These are phyloP conservation scores for Grigorovia humatica DNA, from an alignment of 805 yeast species.

Conservation along the genomic window DNA sequence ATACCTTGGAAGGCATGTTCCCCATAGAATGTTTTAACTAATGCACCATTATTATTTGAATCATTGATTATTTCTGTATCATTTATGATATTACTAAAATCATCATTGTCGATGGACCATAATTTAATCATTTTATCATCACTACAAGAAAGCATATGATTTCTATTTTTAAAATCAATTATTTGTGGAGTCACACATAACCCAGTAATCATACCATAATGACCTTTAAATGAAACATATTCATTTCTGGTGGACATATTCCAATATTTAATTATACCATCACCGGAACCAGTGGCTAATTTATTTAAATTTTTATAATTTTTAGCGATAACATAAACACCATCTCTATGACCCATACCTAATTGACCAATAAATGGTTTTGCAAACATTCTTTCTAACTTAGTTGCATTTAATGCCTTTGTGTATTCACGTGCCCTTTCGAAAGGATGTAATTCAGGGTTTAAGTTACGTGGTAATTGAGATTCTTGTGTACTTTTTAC, in stretches of 20 bases:
- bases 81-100: conserved; percentile 30
- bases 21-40: conserved; percentile 71
- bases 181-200: conserved; percentile 55
- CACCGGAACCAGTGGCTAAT: conserved; percentile 89
- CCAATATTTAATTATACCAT: conserved; percentile 93
- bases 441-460: conserved; percentile 93
- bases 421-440: conserved; percentile 96
- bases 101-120: conserved; percentile 64
- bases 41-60: conserved; percentile 33
- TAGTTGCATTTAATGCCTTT: conserved; percentile 88
- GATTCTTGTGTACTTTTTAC: conserved; percentile 84
- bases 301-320: conserved; percentile 59
- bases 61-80: conserved; percentile 28
- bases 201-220: conserved; percentile 83
- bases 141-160: conserved; percentile 68
- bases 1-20: conserved; percentile 75
- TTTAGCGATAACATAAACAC: conserved; percentile 79
- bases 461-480: conserved; percentile 75
- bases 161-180: conserved; percentile 26
- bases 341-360: conserved; percentile 92
- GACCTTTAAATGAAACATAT: conserved; percentile 70
- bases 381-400: conserved; percentile 92
- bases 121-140: conserved; percentile 81
- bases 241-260: conserved; percentile 73
- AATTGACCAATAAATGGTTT: conserved; percentile 93